Evolutionary conservation across 192 early-diverging fungal genomes (phyloP), one percentile per base, ranked within the genome.

Genomic region (Chytriomyces confervae): DNA sequence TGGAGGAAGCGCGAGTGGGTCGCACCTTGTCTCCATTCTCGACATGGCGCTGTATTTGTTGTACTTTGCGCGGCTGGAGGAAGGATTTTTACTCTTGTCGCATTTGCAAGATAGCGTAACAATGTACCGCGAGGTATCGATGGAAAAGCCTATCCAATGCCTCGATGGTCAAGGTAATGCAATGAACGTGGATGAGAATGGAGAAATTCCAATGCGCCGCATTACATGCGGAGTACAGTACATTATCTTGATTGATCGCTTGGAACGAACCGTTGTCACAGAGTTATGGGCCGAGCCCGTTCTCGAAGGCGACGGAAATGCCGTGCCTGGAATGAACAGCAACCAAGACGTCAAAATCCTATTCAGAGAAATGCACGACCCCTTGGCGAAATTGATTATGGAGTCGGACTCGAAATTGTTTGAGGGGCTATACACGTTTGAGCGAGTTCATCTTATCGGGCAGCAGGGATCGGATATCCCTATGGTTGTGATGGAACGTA

Each of bases 281-380:
- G 87, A 89, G 71, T 69, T 87, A 10, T 86, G 83, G 82, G 79
- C 79, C 1, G 87, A 89, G 62, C 85, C 87, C 3, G 64, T 85
- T n/a, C 60, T 72, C 3, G 66, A 76, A 51, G 84, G 81, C 47
- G 72, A 61, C 11, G 76, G 66, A 16, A 77, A 80, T 10, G 23
- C 80, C 7, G 69, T n/a, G 11, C 45, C 80, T 18, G 60, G n/a
- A 44, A 13, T 50, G 11, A 18, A 9, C 36, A 18, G 16, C 45
- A 36, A 62, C 5, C 62, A 7, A 23, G 72, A 79, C 57, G 66
- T 86, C 27, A 18, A 64, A 13, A 61, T 71, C 0, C 72, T 84
- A 24, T 84, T 86, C 72, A 51, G 45, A 62, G 80, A 84, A 50
- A 48, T 77, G 43, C 81, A 81, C 57, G 75, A 79, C 44, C n/a